Conservation (phyloP, 768 basidiomycete species). For the Inosperma sp. region DNA sequence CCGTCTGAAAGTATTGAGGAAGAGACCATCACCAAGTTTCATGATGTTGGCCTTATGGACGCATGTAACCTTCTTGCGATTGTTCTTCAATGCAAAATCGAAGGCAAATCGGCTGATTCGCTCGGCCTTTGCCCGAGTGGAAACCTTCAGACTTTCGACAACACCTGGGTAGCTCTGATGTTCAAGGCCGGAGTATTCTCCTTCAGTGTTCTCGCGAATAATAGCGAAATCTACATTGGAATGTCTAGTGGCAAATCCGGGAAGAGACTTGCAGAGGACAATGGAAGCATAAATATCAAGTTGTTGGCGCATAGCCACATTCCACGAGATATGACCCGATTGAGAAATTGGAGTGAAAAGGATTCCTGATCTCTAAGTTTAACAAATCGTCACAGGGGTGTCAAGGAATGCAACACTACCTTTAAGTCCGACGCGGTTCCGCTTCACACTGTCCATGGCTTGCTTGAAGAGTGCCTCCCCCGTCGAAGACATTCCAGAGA, state of each 20-base stretch:
- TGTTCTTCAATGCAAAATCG: slow-evolving; percentile 98
- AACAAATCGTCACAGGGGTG: slow-evolving; percentile 6
- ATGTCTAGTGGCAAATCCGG: slow-evolving; percentile 94
- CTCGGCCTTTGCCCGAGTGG: slow-evolving; percentile 91
- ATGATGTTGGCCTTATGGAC: slow-evolving; percentile 99
- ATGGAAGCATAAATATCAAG: slow-evolving; percentile 99
- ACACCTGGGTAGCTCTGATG: slow-evolving; percentile 98
- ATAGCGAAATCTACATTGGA: slow-evolving; percentile 97
- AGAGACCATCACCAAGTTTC: slow-evolving; percentile 99
- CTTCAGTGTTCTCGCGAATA: slow-evolving; percentile 99
- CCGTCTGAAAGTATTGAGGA: slow-evolving; percentile 95
- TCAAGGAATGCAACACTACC: slow-evolving; percentile 47
- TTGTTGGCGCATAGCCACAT: slow-evolving; percentile 99
- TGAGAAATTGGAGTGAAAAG: slow-evolving; percentile 98
- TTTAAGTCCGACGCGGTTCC: slow-evolving; percentile 97
- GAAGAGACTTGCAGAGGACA: slow-evolving; percentile 96
- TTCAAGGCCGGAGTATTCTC: slow-evolving; percentile 98
- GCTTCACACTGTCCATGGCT: slow-evolving; percentile 96
- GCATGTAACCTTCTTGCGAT: slow-evolving; percentile 99
- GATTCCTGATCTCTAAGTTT: slow-evolving; percentile 58
- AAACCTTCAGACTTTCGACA: slow-evolving; percentile 96
- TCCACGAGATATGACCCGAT: slow-evolving; percentile 98
- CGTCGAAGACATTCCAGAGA: slow-evolving; percentile 91
- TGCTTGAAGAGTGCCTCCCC: slow-evolving; percentile 95
- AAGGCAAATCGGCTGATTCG: slow-evolving; percentile 97